phyloP scores from a whole-genome alignment of 257 asterid species.

The Hygrophila difformis region DNA sequence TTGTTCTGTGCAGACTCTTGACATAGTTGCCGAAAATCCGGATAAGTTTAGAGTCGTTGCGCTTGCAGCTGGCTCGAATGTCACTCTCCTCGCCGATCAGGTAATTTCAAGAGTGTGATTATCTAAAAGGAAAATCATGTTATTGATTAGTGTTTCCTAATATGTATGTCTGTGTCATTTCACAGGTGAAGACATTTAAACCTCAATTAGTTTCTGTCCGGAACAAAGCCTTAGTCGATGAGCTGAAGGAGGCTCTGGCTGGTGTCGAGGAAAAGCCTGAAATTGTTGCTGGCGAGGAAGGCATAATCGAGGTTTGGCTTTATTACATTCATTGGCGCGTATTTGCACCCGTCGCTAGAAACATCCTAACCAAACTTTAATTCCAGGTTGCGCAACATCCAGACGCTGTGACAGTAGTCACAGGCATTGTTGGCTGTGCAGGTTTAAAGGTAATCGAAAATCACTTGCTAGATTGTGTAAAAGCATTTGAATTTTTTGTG shows the following conservation, averaged over 20 bases:
- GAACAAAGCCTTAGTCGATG: conserved; percentile 59
- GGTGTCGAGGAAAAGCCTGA: conserved; percentile 75
- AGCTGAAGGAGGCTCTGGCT: conserved; percentile 85
- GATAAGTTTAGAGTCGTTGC: conserved; percentile 83
- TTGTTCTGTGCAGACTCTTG: conserved; percentile 61
- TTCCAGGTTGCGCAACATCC: conserved; percentile 96
- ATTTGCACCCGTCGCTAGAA: background rate
- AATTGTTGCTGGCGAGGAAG: conserved; percentile 94
- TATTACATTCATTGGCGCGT: conserved; percentile 3
- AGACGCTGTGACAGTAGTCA: conserved; percentile 90
- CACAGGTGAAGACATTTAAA: conserved; percentile 70
- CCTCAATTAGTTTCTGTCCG: conserved; percentile 83
- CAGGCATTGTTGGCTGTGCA: conserved; percentile 98
- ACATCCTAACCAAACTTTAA: conserved; percentile 3
- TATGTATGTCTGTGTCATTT: too few species aligned
- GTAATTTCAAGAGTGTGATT: conserved; percentile 19
- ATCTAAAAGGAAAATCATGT: too few species aligned
- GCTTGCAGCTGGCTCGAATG: conserved; percentile 98
- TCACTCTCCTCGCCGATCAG: conserved; percentile 98
- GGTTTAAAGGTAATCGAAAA: conserved; percentile 89
- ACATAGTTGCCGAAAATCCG: conserved; percentile 94
- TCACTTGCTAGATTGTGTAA: too few species aligned
- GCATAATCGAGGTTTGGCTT: conserved; percentile 72
- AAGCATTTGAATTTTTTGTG: too few species aligned
- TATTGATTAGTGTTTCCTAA: too few species aligned